Evolutionary conservation across 139 green algal genomes (phyloP).

Genomic region (Tetraselmis striata): DNA sequence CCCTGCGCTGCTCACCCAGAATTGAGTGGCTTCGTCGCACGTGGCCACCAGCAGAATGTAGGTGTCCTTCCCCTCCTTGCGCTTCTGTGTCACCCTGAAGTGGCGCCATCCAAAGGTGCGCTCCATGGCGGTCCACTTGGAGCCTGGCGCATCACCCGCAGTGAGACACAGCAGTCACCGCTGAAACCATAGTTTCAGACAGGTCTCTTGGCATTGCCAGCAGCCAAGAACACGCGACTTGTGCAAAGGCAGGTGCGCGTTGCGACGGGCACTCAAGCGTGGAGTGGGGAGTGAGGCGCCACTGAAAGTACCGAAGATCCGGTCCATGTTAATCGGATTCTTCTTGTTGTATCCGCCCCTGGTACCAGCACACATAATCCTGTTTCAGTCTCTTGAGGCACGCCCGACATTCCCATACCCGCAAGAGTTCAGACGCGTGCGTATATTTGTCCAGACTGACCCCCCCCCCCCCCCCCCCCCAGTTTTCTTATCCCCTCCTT

Average conservation of each 20-base stretch:
- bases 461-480: no score
- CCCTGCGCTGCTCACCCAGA: constrained; percentile 55
- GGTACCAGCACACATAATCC: constrained; percentile 20
- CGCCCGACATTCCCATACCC: no score
- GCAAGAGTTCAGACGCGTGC: no score
- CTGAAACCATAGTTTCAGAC: not conserved
- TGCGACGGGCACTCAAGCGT: no score
- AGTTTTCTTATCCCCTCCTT: not conserved
- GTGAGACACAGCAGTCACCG: no score
- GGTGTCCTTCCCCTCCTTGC: constrained; percentile 27
- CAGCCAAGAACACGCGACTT: not conserved
- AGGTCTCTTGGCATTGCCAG: no score
- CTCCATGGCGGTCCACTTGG: constrained; percentile 61
- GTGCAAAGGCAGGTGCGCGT: not conserved
- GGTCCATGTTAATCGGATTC: constrained; percentile 24
- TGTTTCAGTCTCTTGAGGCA: constrained; percentile 18
- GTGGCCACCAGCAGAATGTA: constrained; percentile 48
- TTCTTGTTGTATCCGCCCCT: constrained; percentile 34
- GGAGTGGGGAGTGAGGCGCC: not conserved
- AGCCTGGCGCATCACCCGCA: constrained; percentile 27
- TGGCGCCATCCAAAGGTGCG: constrained; percentile 53
- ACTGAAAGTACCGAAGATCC: constrained; percentile 11
- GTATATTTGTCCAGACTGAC: no score
- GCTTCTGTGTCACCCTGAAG: constrained; percentile 45
- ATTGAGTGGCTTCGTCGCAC: constrained; percentile 34